These are phyloP conservation scores for Leishmania mexicana DNA, from an alignment of 208 protist species.

Conservation along the genomic window DNA sequence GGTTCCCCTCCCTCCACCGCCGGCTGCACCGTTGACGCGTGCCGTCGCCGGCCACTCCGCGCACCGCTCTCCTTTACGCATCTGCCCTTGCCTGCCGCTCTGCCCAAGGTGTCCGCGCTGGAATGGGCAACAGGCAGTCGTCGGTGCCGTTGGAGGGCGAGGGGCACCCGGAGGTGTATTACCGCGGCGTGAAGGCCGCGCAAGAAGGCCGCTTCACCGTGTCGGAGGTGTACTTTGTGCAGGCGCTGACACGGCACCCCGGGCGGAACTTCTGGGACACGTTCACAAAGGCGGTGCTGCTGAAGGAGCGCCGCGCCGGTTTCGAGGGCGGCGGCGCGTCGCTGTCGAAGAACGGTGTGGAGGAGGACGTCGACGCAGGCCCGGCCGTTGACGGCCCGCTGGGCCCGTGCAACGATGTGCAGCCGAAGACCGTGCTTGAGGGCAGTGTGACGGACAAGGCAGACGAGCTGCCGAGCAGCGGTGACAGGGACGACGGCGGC, in stretches of 20 bases:
- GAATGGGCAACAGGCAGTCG: constrained; percentile 5
- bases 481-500: neutral
- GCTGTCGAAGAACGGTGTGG: neutral
- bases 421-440: neutral
- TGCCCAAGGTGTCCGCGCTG: neutral
- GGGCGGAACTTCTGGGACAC: constrained; percentile 16
- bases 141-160: constrained; percentile 6
- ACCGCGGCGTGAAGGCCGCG: constrained; percentile 14
- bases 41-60: neutral
- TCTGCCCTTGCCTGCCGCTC: neutral
- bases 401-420: neutral
- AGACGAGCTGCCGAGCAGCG: neutral
- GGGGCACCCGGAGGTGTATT: constrained; percentile 21
- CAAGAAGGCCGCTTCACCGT: constrained; percentile 15
- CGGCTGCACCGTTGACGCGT: neutral
- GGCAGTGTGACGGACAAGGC: neutral
- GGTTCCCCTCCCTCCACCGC: neutral
- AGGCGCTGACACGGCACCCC: constrained; percentile 20
- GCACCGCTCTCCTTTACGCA: neutral
- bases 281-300: constrained; percentile 5
- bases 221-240: constrained; percentile 31
- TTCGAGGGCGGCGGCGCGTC: neutral
- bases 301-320: neutral
- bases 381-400: neutral
- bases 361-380: neutral